Evolutionary conservation across 2,329 filamentous ascomycete species (phyloP).

Genomic region (Arthroderma sp.): DNA sequence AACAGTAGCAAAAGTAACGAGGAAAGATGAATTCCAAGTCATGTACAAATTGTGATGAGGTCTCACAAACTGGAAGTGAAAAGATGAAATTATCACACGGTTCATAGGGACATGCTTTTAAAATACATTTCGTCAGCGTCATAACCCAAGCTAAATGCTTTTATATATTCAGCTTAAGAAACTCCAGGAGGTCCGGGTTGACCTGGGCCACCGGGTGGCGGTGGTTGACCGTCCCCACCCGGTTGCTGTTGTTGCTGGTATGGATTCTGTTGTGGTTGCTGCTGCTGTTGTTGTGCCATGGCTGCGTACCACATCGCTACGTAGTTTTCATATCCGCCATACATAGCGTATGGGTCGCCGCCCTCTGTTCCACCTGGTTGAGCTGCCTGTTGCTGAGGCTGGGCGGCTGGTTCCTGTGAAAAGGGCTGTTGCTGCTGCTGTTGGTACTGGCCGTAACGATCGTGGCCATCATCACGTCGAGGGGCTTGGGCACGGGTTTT

Average conservation of each 20-base stretch:
- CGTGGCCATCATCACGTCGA: constrained; percentile 19
- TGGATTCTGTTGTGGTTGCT: constrained; percentile 12
- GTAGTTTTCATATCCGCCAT: constrained; percentile 73
- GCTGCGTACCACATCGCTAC: constrained; percentile 70
- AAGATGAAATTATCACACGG: too few relatives aligned
- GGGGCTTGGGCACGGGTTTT: constrained; percentile 23
- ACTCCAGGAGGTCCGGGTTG: constrained; percentile 15
- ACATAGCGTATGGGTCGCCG: constrained; percentile 62
- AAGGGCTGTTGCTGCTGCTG: constrained; percentile 22
- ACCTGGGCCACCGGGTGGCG: constrained; percentile 14
- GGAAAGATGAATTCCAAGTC: too few relatives aligned
- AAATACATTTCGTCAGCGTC: too few relatives aligned
- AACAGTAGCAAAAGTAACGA: too few relatives aligned
- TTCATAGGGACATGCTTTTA: too few relatives aligned
- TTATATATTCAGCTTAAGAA: constrained; percentile 6
- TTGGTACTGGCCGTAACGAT: constrained; percentile 37
- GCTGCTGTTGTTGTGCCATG: constrained; percentile 40
- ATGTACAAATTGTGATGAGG: too few relatives aligned
- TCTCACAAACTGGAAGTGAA: too few relatives aligned
- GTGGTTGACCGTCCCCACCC: constrained; percentile 6
- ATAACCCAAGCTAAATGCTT: too few relatives aligned
- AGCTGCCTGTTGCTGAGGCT: constrained; percentile 40
- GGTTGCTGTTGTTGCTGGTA: constrained; percentile 31
- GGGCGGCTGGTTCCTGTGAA: constrained; percentile 14
- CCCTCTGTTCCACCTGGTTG: constrained; percentile 33